Conservation (phyloP, 2,329 filamentous ascomycete genomes). For the Xylariomycetidae sp. region DNA sequence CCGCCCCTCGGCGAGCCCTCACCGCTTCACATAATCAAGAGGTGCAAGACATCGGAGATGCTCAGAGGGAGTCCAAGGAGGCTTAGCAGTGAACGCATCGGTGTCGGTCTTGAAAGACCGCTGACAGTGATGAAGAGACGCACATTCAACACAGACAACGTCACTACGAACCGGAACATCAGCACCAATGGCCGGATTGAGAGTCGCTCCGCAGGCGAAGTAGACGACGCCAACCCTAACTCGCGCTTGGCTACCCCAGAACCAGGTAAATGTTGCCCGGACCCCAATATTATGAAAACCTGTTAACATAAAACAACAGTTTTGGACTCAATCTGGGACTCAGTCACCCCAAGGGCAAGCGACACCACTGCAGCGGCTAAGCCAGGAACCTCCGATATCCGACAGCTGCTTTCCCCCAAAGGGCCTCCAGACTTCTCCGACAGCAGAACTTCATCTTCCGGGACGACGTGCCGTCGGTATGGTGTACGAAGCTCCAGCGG, state of each 20-base stretch:
- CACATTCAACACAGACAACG: not conserved
- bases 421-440: slow-evolving; percentile 1
- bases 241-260: slow-evolving; percentile 3
- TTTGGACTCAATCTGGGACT: slow-evolving; percentile 5
- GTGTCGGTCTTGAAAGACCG: slow-evolving; percentile 17
- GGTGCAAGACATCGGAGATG: slow-evolving; percentile 19
- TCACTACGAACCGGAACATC: slow-evolving; percentile 1
- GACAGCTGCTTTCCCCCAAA: slow-evolving; percentile 4
- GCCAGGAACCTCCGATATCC: too few relatives aligned
- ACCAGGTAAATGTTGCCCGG: slow-evolving; percentile 5
- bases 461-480: slow-evolving; percentile 14
- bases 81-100: slow-evolving; percentile 16
- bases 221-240: not conserved
- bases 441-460: slow-evolving; percentile 17
- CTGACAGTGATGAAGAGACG: slow-evolving; percentile 23
- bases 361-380: too few relatives aligned
- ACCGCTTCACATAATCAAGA: slow-evolving; percentile 24
- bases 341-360: slow-evolving; percentile 10
- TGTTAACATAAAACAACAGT: slow-evolving; percentile 5
- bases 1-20: slow-evolving; percentile 15
- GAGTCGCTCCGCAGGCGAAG: not conserved
- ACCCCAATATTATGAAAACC: not conserved
- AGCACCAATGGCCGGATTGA: not conserved
- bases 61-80: slow-evolving; percentile 14
- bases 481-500: slow-evolving; percentile 8